A percentile compares a stretch with the other conserved stretches of the same genome.
Evolutionary conservation across 23 red algal species (phyloP).

Genomic region (Gracilaria caudata): DNA sequence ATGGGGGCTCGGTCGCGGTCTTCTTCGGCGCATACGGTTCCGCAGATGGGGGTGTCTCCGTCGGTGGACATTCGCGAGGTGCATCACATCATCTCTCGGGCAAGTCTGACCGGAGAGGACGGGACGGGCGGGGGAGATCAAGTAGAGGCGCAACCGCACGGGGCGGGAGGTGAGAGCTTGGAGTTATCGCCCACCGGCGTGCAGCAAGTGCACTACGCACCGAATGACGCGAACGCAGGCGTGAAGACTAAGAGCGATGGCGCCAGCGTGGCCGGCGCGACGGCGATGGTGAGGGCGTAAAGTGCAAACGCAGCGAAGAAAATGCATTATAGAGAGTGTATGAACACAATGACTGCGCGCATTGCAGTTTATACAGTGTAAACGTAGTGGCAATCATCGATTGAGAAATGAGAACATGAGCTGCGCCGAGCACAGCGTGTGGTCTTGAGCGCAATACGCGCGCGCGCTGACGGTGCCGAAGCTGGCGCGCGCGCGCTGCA

Average conservation of each 20-base stretch:
- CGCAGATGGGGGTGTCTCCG: not conserved
- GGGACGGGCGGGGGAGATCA: too few species aligned
- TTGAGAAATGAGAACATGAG: slow-evolving; percentile 33
- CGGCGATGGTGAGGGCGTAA: not conserved
- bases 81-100: not conserved
- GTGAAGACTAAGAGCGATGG: too few species aligned
- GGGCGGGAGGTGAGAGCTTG: too few species aligned
- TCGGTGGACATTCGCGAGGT: slow-evolving; percentile 21
- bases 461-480: slow-evolving; percentile 33
- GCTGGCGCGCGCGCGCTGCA: not conserved
- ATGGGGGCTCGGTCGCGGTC: not conserved
- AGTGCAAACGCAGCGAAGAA: not conserved
- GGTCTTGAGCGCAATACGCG: not conserved
- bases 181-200: not conserved
- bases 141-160: not conserved
- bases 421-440: not conserved
- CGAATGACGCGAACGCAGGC: not conserved
- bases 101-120: not conserved
- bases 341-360: too few species aligned
- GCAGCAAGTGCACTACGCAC: not conserved
- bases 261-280: not conserved
- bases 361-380: too few species aligned
- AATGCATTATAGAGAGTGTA: too few species aligned
- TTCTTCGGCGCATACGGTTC: not conserved
- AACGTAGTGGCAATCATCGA: too few species aligned